Conservation (phyloP, 129 eudicot species). For the Artemisia annua region DNA sequence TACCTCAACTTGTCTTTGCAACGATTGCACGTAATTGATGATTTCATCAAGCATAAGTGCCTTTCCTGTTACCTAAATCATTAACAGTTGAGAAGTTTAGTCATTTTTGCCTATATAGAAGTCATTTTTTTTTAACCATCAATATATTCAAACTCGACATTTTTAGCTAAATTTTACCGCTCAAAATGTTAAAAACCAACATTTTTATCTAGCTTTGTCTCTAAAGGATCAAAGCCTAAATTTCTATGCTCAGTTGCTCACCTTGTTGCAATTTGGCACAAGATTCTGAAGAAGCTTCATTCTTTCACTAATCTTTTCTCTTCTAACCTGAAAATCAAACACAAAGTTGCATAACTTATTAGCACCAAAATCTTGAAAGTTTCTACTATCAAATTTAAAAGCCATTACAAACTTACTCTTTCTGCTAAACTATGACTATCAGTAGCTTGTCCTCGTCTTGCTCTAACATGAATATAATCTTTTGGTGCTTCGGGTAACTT, state of each 20-base stretch:
- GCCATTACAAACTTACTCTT: slow-evolving; percentile 47
- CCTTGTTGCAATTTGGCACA: slow-evolving; percentile 97
- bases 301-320: slow-evolving; percentile 90
- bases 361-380: slow-evolving; percentile 16
- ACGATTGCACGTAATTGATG: slow-evolving; percentile 87
- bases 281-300: slow-evolving; percentile 97
- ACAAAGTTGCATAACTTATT: neutral
- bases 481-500: slow-evolving; percentile 37
- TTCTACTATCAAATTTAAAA: neutral
- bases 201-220: slow-evolving; percentile 34
- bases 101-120: neutral
- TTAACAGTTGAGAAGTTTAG: neutral
- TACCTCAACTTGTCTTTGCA: slow-evolving; percentile 98
- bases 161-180: neutral
- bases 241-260: too few relatives aligned
- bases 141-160: neutral
- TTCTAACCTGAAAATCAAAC: slow-evolving; percentile 56
- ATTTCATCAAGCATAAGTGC: slow-evolving; percentile 97
- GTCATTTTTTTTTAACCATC: neutral
- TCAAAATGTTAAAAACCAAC: neutral
- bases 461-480: slow-evolving; percentile 66
- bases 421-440: slow-evolving; percentile 98
- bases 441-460: slow-evolving; percentile 98
- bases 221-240: too few relatives aligned
- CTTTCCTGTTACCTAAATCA: slow-evolving; percentile 81